phyloP scores from a whole-genome alignment of 2,329 filamentous ascomycete genomes.

The Ascochyta pisi region DNA sequence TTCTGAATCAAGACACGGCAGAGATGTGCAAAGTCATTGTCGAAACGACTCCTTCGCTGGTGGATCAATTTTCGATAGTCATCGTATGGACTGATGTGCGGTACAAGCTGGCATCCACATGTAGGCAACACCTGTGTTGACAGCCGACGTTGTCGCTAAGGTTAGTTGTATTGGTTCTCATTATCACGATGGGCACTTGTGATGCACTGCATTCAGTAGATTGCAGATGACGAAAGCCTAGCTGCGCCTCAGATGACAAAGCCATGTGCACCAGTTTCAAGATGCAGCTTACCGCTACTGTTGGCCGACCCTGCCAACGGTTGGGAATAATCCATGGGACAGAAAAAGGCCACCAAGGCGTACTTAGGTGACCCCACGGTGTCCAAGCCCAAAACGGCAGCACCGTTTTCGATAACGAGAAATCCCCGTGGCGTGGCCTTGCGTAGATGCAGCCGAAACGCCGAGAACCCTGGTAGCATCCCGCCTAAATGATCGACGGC shows the following conservation, averaged over 20 bases:
- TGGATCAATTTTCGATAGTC: background rate
- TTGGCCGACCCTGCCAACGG: slow-evolving; percentile 20
- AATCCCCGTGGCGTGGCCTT: slow-evolving; percentile 45
- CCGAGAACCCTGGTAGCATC: slow-evolving; percentile 44
- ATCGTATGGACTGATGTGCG: background rate
- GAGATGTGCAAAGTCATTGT: background rate
- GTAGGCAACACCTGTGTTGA: background rate
- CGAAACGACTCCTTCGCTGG: background rate
- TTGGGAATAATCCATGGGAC: slow-evolving; percentile 14
- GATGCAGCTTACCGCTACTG: slow-evolving; percentile 20
- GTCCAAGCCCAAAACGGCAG: slow-evolving; percentile 40
- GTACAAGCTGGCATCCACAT: background rate
- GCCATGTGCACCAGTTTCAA: slow-evolving; percentile 20
- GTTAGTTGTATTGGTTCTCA: slow-evolving; percentile 15
- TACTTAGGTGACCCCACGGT: slow-evolving; percentile 36
- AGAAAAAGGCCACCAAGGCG: slow-evolving; percentile 21
- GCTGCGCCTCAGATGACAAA: slow-evolving; percentile 31
- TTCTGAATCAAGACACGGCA: slow-evolving; percentile 25
- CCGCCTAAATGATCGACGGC: slow-evolving; percentile 48
- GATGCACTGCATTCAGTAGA: slow-evolving; percentile 18
- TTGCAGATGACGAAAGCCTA: slow-evolving; percentile 15
- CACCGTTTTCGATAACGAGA: slow-evolving; percentile 46
- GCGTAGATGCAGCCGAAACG: slow-evolving; percentile 45
- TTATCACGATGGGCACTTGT: slow-evolving; percentile 18
- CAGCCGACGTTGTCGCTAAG: background rate